Conservation (phyloP, 2,329 filamentous ascomycete species). For the Cladorrhinum sp. region DNA sequence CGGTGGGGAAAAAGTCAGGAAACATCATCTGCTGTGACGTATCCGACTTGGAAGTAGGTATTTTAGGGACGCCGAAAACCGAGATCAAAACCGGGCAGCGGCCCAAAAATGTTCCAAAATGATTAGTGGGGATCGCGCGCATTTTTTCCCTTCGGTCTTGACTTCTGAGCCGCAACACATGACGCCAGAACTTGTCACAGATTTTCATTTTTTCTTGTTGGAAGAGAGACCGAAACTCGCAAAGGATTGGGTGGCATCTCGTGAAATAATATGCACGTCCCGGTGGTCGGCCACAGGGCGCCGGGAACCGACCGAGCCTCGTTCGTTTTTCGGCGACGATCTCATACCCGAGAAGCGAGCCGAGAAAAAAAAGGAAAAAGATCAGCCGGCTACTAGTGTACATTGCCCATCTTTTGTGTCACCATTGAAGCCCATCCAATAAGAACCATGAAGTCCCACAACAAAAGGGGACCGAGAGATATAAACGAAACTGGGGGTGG, state of each 20-base stretch:
- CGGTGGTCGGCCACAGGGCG: neutral
- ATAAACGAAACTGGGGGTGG: neutral
- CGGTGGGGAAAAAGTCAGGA: no score
- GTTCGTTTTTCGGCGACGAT: neutral
- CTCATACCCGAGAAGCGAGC: conserved; percentile 1
- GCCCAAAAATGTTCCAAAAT: no score
- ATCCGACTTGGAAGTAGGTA: no score
- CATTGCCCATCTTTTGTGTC: neutral
- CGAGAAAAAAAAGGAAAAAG: neutral
- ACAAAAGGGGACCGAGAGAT: neutral
- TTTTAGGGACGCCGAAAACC: no score
- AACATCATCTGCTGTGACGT: no score
- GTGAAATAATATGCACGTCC: neutral
- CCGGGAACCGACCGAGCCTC: neutral
- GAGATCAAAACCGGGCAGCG: no score
- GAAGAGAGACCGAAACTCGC: neutral
- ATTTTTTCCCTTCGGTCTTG: neutral
- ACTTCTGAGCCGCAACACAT: neutral
- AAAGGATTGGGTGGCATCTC: neutral
- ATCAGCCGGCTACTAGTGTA: conserved; percentile 5
- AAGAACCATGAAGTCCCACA: neutral
- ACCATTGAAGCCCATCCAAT: neutral
- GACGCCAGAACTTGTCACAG: no score
- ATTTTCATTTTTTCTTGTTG: no score
- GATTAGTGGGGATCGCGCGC: neutral